Evolutionary conservation across 352 stramenopile genomes (phyloP), one percentile per base, ranked within the genome.

Genomic region (Phytopythium delawarense): DNA sequence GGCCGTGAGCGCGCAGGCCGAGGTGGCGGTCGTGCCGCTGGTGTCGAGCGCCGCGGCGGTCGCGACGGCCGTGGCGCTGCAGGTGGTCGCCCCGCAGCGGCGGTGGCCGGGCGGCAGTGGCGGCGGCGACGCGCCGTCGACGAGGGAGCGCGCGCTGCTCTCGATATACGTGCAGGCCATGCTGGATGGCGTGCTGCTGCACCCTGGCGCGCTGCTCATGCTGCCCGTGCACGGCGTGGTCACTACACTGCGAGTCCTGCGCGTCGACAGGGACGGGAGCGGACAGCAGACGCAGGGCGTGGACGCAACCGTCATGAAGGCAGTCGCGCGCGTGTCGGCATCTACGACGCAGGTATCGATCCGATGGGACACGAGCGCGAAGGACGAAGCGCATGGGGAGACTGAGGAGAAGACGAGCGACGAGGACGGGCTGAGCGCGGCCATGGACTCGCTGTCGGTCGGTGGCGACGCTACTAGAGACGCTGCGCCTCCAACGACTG

Each of bases 171-270:
- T 94, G 35, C 65, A 64, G 18, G 72, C 65, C 37, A 90, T 91
- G 81, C 76, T 94, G 60, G 71, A 82, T 54, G 84, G 79, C 46
- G 75, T 84, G 40, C 65, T 88, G 39, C 46, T 94, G 35, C 78
- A 91, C 64, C 13, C 30, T 7, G 55, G 70, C 0, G 81, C 84
- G 32, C 63, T 87, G 35, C 69, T 92, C 37, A 79, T 78, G 15
- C 65, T 92, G 18, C 77, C 81, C 6, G 57, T 92, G 44, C 77
- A 91, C 59, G 85, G 85, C 13, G 62, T 80, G 4, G 73, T 61
- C 57, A 86, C 77, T 2, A 71, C 84, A 8, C 88, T 94, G 35
- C 57, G 60, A 7, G 78, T 92, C 32, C 30, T 65, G 21, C 50
- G 52, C 8, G 63, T 82, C 51, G 53, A 78, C 34, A 39, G 5